These are phyloP conservation scores for Cutaneotrichosporon sp. DNA, from an alignment of 1,284 basidiomycete genomes.

Conservation along the genomic window DNA sequence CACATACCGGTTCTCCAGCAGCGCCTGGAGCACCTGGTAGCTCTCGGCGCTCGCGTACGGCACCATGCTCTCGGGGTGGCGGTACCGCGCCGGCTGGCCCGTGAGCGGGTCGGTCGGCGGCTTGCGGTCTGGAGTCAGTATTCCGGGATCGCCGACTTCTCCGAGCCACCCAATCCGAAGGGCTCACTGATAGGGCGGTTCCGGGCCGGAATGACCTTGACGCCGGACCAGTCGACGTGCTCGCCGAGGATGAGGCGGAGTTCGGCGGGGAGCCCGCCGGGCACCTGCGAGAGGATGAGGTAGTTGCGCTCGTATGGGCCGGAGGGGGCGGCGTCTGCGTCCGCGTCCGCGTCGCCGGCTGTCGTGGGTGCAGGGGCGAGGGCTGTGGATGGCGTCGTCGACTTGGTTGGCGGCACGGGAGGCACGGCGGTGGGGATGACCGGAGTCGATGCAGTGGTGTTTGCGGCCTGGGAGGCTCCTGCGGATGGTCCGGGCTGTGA, in stretches of 20 bases:
- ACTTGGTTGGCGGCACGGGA: background rate
- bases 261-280: slow-evolving; percentile 53
- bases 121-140: slow-evolving; percentile 36
- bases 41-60: slow-evolving; percentile 54
- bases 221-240: slow-evolving; percentile 55
- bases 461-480: background rate
- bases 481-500: background rate
- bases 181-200: slow-evolving; percentile 52
- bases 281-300: slow-evolving; percentile 53
- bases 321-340: slow-evolving; percentile 12
- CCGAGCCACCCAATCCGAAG: background rate
- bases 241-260: slow-evolving; percentile 54
- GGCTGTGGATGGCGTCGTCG: background rate
- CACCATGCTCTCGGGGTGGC: slow-evolving; percentile 55
- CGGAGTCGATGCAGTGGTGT: background rate
- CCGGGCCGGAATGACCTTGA: slow-evolving; percentile 50
- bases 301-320: slow-evolving; percentile 52
- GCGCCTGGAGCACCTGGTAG: slow-evolving; percentile 48
- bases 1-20: slow-evolving; percentile 37
- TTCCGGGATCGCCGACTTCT: background rate
- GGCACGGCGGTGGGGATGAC: background rate
- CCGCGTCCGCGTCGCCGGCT: background rate
- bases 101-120: slow-evolving; percentile 55
- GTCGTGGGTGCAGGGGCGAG: background rate
- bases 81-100: slow-evolving; percentile 56